Evolutionary conservation across 2,329 filamentous ascomycete species (phyloP).

Genomic region (Helotiales sp.): DNA sequence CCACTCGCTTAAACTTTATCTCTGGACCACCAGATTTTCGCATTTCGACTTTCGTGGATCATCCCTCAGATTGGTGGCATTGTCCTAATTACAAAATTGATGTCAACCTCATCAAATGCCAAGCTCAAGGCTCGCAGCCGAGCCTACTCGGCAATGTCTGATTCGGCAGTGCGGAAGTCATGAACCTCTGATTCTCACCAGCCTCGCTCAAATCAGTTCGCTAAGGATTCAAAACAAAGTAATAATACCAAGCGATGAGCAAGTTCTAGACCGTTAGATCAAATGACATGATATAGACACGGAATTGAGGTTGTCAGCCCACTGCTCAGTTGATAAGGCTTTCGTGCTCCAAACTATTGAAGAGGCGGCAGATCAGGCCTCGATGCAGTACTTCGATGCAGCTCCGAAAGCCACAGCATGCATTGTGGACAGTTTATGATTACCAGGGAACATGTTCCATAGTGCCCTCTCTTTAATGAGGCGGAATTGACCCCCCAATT

Average conservation of each 20-base stretch:
- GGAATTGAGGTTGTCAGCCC: neutral
- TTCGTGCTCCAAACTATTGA: neutral
- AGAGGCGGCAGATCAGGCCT: neutral
- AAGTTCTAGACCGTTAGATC: neutral
- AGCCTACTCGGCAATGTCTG: neutral
- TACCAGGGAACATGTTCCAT: neutral
- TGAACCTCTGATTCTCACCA: neutral
- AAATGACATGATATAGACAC: neutral
- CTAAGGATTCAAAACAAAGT: neutral
- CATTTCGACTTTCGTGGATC: neutral
- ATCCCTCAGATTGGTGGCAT: neutral
- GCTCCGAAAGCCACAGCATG: slow-evolving; percentile 2
- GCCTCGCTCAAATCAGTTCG: neutral
- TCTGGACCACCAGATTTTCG: neutral
- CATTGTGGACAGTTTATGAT: neutral
- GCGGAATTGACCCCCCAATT: neutral
- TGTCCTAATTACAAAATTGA: neutral
- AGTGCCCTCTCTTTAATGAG: neutral
- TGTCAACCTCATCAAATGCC: neutral
- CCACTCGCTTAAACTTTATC: neutral
- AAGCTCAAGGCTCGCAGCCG: neutral
- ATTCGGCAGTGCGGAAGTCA: neutral
- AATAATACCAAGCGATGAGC: neutral
- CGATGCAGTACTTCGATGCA: neutral
- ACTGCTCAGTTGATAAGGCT: neutral